Percentiles rank a stretch among this genome's conserved stretches.
phyloP scores from a whole-genome alignment of 2,329 filamentous ascomycete genomes.

The Knoxdaviesia capensis region DNA sequence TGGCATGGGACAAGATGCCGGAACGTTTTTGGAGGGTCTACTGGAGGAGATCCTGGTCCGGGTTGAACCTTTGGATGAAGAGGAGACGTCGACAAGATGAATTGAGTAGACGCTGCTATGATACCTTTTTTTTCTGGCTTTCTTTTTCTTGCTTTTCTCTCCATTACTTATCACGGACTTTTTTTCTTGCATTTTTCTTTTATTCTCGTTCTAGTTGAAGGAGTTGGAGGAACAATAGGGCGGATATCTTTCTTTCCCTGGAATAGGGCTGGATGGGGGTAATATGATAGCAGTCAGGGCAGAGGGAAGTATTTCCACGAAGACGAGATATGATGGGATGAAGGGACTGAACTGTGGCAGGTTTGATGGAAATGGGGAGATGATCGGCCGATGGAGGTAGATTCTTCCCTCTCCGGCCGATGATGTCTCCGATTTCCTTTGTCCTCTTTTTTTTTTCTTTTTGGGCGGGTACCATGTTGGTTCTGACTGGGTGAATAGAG shows the following conservation, averaged over 20 bases:
- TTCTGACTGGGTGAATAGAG: too few relatives aligned
- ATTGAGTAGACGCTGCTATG: neutral
- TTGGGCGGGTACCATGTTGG: too few relatives aligned
- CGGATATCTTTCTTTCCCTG: too few relatives aligned
- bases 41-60: slow-evolving; percentile 78
- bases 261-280: too few relatives aligned
- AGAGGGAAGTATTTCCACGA: too few relatives aligned
- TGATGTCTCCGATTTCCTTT: too few relatives aligned
- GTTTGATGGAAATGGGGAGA: neutral
- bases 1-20: slow-evolving; percentile 81
- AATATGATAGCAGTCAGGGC: too few relatives aligned
- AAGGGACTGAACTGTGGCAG: neutral
- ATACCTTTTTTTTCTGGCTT: neutral
- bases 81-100: slow-evolving; percentile 18
- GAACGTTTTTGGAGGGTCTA: slow-evolving; percentile 75
- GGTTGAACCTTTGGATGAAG: slow-evolving; percentile 71
- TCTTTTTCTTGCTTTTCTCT: neutral
- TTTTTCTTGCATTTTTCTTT: neutral
- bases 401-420: too few relatives aligned
- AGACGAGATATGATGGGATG: neutral
- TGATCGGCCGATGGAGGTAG: too few relatives aligned
- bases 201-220: too few relatives aligned
- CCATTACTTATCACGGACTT: neutral
- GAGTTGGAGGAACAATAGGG: too few relatives aligned
- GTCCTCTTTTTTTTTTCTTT: too few relatives aligned